Conservation (phyloP, 2,329 filamentous ascomycete species). For the Didymella sp. region DNA sequence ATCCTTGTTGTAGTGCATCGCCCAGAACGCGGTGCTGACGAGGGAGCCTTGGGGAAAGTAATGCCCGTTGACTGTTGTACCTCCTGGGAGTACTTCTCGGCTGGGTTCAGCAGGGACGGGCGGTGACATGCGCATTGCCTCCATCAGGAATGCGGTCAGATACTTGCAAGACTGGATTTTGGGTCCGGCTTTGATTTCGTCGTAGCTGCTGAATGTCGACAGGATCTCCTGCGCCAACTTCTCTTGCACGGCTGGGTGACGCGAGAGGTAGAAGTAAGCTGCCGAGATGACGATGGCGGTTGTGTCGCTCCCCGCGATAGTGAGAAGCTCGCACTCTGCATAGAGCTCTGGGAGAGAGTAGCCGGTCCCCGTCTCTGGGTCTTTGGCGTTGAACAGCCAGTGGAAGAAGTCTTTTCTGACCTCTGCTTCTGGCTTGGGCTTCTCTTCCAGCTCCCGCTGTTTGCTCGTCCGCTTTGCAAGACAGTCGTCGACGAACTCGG, state of each 20-base stretch:
- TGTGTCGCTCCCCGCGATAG: constrained; percentile 28
- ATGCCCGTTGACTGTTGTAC: constrained; percentile 23
- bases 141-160: constrained; percentile 25
- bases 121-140: constrained; percentile 26
- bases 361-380: constrained; percentile 48
- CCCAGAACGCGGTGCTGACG: constrained; percentile 29
- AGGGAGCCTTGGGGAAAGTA: constrained; percentile 28
- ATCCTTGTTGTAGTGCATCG: constrained; percentile 25
- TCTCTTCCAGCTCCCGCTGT: constrained; percentile 10
- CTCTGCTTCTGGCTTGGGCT: constrained; percentile 11
- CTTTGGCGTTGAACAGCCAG: constrained; percentile 50
- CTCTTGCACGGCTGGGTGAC: constrained; percentile 2
- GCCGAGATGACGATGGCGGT: constrained; percentile 20
- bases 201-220: constrained; percentile 16
- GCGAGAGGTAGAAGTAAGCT: constrained; percentile 24
- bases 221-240: constrained; percentile 21
- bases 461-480: constrained; percentile 10
- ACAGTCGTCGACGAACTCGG: constrained; percentile 21
- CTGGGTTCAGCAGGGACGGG: constrained; percentile 22
- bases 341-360: constrained; percentile 49
- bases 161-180: constrained; percentile 22
- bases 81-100: constrained; percentile 28
- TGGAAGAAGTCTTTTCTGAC: constrained; percentile 51
- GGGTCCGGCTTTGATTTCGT: constrained; percentile 22
- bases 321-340: constrained; percentile 28